Evolutionary conservation across 108 stramenopile genomes (phyloP).

Genomic region (Stephanodiscus minutulus): DNA sequence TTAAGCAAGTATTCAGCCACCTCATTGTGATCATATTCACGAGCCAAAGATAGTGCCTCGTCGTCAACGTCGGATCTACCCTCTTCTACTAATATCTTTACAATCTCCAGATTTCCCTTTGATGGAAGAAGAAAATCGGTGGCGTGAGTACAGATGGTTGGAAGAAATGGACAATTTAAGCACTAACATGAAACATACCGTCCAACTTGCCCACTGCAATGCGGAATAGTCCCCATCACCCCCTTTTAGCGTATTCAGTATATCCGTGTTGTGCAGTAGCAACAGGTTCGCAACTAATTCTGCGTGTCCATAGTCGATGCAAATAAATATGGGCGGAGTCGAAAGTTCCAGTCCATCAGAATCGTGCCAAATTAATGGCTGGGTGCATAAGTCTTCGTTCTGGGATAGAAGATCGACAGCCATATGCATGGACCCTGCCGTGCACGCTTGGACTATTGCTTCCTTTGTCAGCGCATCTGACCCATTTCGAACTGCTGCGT

Average conservation of each 20-base stretch:
- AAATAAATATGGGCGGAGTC: constrained; percentile 55
- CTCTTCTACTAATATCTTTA: constrained; percentile 14
- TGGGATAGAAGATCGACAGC: constrained; percentile 15
- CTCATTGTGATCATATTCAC: constrained; percentile 46
- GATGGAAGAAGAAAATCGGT: not conserved
- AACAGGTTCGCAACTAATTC: constrained; percentile 44
- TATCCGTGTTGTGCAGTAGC: constrained; percentile 1
- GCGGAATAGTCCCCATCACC: constrained; percentile 37
- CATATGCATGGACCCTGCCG: not conserved
- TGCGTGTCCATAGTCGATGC: constrained; percentile 50
- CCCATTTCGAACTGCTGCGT: no score
- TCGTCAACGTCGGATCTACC: constrained; percentile 33
- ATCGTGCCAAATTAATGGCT: constrained; percentile 36
- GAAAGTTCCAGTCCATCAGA: constrained; percentile 33
- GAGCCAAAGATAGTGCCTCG: constrained; percentile 51
- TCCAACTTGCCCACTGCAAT: constrained; percentile 42
- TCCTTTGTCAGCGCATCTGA: constrained; percentile 3
- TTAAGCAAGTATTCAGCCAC: constrained; percentile 32
- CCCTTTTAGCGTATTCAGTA: constrained; percentile 21
- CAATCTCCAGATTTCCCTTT: constrained; percentile 18
- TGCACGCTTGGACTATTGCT: constrained; percentile 5
- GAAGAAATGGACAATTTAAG: constrained; percentile 6
- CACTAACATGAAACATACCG: constrained; percentile 4
- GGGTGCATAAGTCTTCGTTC: constrained; percentile 4
- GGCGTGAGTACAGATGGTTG: constrained; percentile 8